Conservation (phyloP, 768 basidiomycete genomes). For the Rhodosporidiobolus sp. region DNA sequence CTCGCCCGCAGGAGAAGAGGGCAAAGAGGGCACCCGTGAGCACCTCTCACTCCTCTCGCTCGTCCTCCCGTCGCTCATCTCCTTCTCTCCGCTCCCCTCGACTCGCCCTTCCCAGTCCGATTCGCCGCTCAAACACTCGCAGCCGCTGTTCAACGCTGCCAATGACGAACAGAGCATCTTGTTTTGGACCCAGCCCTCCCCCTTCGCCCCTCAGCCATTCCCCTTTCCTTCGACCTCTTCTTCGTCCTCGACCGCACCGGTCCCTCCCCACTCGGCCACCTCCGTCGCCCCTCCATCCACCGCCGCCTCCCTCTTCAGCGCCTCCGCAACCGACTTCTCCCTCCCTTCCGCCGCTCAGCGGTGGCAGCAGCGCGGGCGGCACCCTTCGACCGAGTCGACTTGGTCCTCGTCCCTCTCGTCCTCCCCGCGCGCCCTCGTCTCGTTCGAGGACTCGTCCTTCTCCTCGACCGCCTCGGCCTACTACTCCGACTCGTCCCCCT, state of each 20-base stretch:
- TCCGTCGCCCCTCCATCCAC: not conserved
- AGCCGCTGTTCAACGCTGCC: not conserved
- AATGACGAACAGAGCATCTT: not conserved
- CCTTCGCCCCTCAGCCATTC: not conserved
- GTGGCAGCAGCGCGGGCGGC: not conserved
- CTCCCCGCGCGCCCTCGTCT: not conserved
- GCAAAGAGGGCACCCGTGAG: too few species aligned
- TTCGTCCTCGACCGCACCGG: not conserved
- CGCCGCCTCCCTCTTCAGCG: constrained; percentile 2
- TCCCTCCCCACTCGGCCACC: too few species aligned
- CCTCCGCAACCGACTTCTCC: constrained; percentile 11
- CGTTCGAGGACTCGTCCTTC: constrained; percentile 21
- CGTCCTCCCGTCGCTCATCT: not conserved
- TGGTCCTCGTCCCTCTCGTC: constrained; percentile 9
- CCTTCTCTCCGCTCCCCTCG: not conserved
- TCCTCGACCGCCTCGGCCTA: not conserved
- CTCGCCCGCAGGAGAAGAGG: too few species aligned
- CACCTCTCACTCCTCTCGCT: not conserved
- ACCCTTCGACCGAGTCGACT: constrained; percentile 7
- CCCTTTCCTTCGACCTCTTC: too few species aligned
- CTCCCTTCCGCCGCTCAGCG: not conserved
- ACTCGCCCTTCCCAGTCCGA: too few species aligned
- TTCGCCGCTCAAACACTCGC: constrained; percentile 19
- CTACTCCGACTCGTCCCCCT: not conserved
- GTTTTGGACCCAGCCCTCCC: not conserved